phyloP scores from a whole-genome alignment of 306 rosid species.

The Corylus avellana region DNA sequence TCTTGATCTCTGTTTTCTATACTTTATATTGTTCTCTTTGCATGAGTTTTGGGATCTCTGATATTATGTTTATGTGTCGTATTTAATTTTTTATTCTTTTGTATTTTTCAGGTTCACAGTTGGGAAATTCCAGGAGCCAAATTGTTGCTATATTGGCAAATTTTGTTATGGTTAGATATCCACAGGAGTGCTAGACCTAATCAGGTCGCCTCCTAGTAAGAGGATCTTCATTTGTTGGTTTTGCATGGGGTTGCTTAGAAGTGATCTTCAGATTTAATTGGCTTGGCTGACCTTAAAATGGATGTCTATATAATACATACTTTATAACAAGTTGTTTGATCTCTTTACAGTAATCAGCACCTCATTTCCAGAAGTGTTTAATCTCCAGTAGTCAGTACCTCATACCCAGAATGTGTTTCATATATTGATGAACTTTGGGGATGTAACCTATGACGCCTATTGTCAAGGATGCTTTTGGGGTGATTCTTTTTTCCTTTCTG shows the following conservation, averaged over 20 bases:
- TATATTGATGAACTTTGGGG: not conserved
- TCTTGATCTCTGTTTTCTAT: not conserved
- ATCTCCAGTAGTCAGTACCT: not conserved
- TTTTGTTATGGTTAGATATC: conserved; percentile 2
- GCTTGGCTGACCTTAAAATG: conserved; percentile 2
- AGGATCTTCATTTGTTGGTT: conserved; percentile 12
- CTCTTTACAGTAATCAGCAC: not conserved
- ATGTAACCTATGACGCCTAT: not conserved
- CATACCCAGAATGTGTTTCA: not conserved
- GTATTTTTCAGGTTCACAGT: conserved; percentile 18
- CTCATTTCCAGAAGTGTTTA: not conserved
- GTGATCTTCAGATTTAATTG: conserved; percentile 7
- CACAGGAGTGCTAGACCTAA: not conserved
- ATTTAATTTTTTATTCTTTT: not conserved
- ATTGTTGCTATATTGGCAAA: not conserved
- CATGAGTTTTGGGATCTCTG: conserved; percentile 15
- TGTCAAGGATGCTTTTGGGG: not conserved
- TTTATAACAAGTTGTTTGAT: not conserved
- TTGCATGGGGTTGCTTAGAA: conserved; percentile 6
- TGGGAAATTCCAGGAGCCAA: conserved; percentile 24
- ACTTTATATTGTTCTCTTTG: conserved; percentile 1
- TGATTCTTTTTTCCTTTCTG: not conserved
- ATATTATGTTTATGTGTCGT: not conserved
- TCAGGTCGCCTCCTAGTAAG: conserved; percentile 5
- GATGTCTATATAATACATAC: conserved; percentile 1